These are phyloP conservation scores for Erythrobasidium yunnanense DNA, from an alignment of 768 basidiomycete genomes.

Conservation along the genomic window DNA sequence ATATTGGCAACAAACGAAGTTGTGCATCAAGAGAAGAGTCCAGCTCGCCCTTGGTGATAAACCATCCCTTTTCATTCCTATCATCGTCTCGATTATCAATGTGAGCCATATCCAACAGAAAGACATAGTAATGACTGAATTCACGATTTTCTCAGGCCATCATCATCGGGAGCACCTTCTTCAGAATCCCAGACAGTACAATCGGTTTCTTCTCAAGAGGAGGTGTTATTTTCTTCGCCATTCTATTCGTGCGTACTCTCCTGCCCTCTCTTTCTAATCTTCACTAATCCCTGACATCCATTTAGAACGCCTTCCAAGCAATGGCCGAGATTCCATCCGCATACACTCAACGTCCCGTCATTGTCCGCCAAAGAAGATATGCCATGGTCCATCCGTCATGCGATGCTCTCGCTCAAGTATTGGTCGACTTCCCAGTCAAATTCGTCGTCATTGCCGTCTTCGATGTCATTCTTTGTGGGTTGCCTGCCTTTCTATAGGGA, in stretches of 20 bases:
- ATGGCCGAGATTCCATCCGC: constrained; percentile 29
- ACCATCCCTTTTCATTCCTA: constrained; percentile 35
- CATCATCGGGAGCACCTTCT: constrained; percentile 58
- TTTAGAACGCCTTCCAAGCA: constrained; percentile 44
- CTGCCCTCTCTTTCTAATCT: not conserved
- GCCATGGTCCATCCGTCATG: constrained; percentile 46
- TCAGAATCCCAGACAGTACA: constrained; percentile 50
- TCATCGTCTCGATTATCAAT: constrained; percentile 41
- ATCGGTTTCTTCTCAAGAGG: constrained; percentile 63
- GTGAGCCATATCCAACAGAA: too few relatives aligned
- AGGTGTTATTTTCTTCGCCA: constrained; percentile 64
- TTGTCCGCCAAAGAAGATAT: constrained; percentile 42
- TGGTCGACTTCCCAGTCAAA: constrained; percentile 33
- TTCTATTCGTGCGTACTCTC: constrained; percentile 37
- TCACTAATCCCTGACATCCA: not conserved
- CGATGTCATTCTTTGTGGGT: constrained; percentile 35
- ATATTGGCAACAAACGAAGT: constrained; percentile 46
- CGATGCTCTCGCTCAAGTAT: constrained; percentile 42
- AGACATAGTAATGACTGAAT: too few relatives aligned
- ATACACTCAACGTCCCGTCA: constrained; percentile 34
- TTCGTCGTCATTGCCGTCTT: constrained; percentile 28
- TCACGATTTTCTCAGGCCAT: too few relatives aligned
- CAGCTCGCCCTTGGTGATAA: constrained; percentile 47
- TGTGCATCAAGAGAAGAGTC: constrained; percentile 47
- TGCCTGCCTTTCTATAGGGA: constrained; percentile 30